Base-by-base conservation (phyloP, 2,329 filamentous ascomycete species). In the Magnaporthiopsis incrustans region DNA sequence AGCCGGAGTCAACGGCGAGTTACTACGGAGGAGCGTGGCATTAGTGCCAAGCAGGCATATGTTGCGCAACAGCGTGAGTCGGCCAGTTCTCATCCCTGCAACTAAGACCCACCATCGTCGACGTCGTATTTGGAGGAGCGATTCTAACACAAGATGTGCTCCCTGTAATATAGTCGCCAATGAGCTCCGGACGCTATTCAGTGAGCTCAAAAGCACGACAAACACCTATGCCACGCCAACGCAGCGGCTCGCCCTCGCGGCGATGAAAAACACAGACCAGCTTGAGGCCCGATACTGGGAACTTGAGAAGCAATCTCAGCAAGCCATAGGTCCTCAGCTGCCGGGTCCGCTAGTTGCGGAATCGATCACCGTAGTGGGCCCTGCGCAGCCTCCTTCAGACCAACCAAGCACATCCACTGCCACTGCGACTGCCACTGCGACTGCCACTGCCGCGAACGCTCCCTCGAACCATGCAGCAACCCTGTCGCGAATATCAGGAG, bases 181-280 rank as follows among this genome's bases (percentile, higher is more conserved):
- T 64, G 89, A 93, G 73, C 81, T 97, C 57, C 82, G 83, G 32
- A 78, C 77, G 4, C 78, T 97, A 0, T 97, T 96, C 71, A 74
- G 82, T 12, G 82, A 86, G 65, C 86, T 97, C 72, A 87, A 89
- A 65, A 82, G 80, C 1, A 87, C 89, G 1, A 77, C 84, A 5
- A 79, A 81, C 57, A 77, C 81, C 14, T 87, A 83, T 22, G 86
- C 93, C 35, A 85, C 82, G 58, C 92, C 92, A 1, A 87, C 88
- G 4, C 88, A 89, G 69, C 86, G 91, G 68, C 82, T 97, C 44
- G 92, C 92, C 32, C 88, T 92, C 61, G 84, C 93, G 56, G 92
- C 92, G 1, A 80, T 97, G 27, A 85, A 77, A 53, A 70, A 70
- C 50, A 67, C 73, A 2, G 69, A 71, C 18, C 70, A 71, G 64